Percentiles rank a stretch among this genome's conserved stretches.
Conservation (phyloP, 2,329 filamentous ascomycete species). For the Clonostachys rosea region DNA sequence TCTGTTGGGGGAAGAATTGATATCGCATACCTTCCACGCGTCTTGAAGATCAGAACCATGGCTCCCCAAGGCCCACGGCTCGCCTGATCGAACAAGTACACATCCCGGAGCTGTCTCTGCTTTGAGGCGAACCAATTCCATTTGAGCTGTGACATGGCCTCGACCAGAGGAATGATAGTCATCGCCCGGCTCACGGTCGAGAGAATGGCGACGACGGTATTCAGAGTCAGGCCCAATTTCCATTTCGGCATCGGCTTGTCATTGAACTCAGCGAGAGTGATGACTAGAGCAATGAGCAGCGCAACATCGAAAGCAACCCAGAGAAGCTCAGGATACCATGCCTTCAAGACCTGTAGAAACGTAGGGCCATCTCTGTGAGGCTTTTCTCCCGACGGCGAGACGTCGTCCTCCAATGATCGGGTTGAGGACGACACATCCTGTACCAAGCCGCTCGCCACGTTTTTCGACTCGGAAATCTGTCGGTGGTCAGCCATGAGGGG, state of each 20-base stretch:
- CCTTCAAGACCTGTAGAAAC: neutral
- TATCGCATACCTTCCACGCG: neutral
- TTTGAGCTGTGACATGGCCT: constrained; percentile 13
- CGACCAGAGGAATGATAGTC: constrained; percentile 13
- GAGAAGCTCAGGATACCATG: constrained; percentile 1
- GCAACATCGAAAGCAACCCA: constrained; percentile 1
- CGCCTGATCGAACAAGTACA: constrained; percentile 7
- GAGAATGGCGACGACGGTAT: constrained; percentile 17
- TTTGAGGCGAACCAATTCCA: constrained; percentile 8
- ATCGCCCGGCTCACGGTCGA: constrained; percentile 13
- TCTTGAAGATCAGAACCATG: neutral
- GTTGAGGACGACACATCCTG: no score
- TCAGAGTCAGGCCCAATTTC: constrained; percentile 15
- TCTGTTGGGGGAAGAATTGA: no score
- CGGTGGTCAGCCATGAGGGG: no score
- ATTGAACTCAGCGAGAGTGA: constrained; percentile 6
- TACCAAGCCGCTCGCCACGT: no score
- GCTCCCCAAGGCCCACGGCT: constrained; percentile 9
- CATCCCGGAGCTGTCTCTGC: constrained; percentile 6
- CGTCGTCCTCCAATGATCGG: no score
- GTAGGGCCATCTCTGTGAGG: no score
- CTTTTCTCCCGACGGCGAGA: no score
- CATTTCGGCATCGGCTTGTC: constrained; percentile 11
- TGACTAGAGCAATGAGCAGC: constrained; percentile 11
- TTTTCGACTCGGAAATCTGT: no score